Base-by-base conservation (phyloP, 2,329 filamentous ascomycete genomes). In the Trichoderma atroviride region DNA sequence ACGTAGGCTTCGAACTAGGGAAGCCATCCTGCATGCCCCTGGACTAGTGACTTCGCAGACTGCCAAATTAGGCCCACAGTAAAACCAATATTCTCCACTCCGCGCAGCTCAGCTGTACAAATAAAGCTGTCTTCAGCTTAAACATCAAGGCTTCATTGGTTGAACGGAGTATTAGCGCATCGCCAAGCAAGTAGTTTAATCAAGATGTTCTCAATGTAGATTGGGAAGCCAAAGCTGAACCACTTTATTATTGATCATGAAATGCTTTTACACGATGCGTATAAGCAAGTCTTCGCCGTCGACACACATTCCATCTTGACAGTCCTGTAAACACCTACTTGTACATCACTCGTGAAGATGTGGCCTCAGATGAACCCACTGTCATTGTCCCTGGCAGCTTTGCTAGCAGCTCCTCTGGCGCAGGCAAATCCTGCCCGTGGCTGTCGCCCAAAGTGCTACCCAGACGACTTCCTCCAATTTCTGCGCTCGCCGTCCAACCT, bases 401-500 rank as follows among this genome's bases (percentile, higher is more conserved):
- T 60, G 37, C 37, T 60, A 47, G 58, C 37, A 31, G 43, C 58
- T 60, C 58, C 58, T 22, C 37, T 47, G n/a, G 58, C 58, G 47
- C 58, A 47, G 47, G 58, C 58, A 47, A 31, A 24, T 43, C 58
- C 58, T 14, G 24, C 24, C 37, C 58, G 22, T 47, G 58, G 58
- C 43, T 60, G 58, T 47, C 37, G 58, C 16, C 35, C 58, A 31
- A 22, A 24, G n/a, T 60, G 58, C 58, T 47, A 60, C 47, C 33
- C 56, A 47, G 58, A 60, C 37, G 47, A 29, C 19, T 27, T 60
- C 22, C 22, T 60, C 4, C 58, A 37, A 22, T 14, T 60, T 10
- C 58, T 60, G 37, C 58, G 58, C 58, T 13, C 58, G 16, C 58
- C 58, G 37, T 60, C 58, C 58, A 60, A 60, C 27, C 40, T 60